These are phyloP conservation scores for Allium sativum DNA, from an alignment of 106 monocot genomes.

Conservation along the genomic window DNA sequence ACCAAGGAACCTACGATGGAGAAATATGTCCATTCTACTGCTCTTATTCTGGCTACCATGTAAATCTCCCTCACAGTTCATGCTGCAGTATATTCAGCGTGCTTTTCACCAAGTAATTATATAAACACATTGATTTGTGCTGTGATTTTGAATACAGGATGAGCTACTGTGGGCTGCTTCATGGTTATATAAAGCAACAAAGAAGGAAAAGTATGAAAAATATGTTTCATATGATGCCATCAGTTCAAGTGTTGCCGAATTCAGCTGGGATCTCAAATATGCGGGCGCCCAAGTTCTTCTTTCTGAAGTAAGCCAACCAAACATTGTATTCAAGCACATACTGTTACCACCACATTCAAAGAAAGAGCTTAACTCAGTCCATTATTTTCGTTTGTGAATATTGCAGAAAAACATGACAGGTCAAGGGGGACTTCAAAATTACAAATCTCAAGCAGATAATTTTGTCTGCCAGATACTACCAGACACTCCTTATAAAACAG, in stretches of 20 bases:
- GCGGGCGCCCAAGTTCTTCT: slow-evolving; percentile 86
- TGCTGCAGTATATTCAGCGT: neutral
- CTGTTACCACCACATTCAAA: no score
- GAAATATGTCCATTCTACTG: slow-evolving; percentile 98
- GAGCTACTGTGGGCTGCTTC: slow-evolving; percentile 89
- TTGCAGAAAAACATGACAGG: slow-evolving; percentile 39
- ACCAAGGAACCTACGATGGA: slow-evolving; percentile 75
- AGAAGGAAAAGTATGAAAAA: slow-evolving; percentile 21
- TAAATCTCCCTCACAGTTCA: slow-evolving; percentile 15
- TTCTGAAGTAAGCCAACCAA: slow-evolving; percentile 22
- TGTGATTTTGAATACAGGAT: slow-evolving; percentile 32
- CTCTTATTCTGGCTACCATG: slow-evolving; percentile 86
- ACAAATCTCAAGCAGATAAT: slow-evolving; percentile 78
- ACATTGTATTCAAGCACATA: no score
- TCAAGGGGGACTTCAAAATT: slow-evolving; percentile 36
- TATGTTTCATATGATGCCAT: slow-evolving; percentile 63
- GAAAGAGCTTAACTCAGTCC: no score
- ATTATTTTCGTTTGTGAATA: neutral
- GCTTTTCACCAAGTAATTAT: neutral
- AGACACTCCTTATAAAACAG: slow-evolving; percentile 64
- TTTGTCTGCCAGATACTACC: slow-evolving; percentile 75
- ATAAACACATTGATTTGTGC: neutral
- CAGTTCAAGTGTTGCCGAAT: slow-evolving; percentile 76
- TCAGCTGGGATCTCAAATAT: slow-evolving; percentile 90
- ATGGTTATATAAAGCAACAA: slow-evolving; percentile 78